Conservation (phyloP, 148 eudicot genomes). For the Nepenthes gracilis region DNA sequence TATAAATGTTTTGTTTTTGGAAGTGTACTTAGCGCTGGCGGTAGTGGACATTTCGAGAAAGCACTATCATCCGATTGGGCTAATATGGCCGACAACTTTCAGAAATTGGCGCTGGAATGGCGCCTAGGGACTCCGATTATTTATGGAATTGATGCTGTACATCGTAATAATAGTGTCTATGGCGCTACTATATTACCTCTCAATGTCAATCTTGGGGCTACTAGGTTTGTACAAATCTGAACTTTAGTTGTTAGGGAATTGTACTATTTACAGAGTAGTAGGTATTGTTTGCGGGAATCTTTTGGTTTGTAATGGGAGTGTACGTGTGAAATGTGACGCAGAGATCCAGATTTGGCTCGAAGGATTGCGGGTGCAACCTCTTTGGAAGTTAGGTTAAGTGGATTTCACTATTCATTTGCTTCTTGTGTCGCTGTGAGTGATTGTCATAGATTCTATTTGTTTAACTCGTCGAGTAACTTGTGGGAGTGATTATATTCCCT, state of each 20-base stretch:
- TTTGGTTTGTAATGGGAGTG: not conserved
- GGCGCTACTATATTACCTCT: slow-evolving; percentile 86
- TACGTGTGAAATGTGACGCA: slow-evolving; percentile 9
- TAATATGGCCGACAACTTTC: slow-evolving; percentile 63
- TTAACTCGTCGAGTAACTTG: not conserved
- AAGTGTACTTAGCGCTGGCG: slow-evolving; percentile 63
- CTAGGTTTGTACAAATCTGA: slow-evolving; percentile 37
- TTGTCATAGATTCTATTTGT: not conserved
- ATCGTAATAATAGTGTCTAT: slow-evolving; percentile 69
- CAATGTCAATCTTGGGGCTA: slow-evolving; percentile 79
- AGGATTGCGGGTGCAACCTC: slow-evolving; percentile 85
- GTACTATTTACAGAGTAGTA: not conserved
- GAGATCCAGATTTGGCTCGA: slow-evolving; percentile 66
- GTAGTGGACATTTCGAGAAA: slow-evolving; percentile 44
- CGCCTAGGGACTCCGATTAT: slow-evolving; percentile 78
- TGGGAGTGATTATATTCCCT: not conserved
- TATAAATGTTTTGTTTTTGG: slow-evolving; percentile 19
- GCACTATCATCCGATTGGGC: slow-evolving; percentile 69
- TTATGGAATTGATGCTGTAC: slow-evolving; percentile 74
- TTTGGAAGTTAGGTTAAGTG: slow-evolving; percentile 73
- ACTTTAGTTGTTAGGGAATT: not conserved
- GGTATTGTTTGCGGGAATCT: not conserved
- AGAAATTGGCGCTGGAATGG: slow-evolving; percentile 57
- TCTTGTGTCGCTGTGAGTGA: slow-evolving; percentile 82
- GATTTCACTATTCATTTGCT: slow-evolving; percentile 59